Evolutionary conservation across 2,329 filamentous ascomycete species (phyloP).

Genomic region (Clonostachys sp.): DNA sequence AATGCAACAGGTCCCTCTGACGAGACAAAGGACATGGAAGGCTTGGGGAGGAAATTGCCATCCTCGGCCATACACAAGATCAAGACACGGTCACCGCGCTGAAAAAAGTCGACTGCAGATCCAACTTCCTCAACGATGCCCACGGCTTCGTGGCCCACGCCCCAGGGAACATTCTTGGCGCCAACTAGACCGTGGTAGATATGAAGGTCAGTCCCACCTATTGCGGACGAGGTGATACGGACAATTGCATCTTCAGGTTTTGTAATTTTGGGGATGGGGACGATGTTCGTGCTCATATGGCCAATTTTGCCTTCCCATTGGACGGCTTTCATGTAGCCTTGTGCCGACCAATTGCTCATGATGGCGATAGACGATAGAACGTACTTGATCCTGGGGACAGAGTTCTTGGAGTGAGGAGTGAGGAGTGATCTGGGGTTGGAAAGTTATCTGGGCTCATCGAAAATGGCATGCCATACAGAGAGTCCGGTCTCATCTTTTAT

Average conservation of each 20-base stretch:
- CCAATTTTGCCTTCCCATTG: slow-evolving; percentile 28
- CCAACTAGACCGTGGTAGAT: slow-evolving; percentile 18
- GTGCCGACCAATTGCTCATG: no score
- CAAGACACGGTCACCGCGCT: slow-evolving; percentile 31
- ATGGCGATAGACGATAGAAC: no score
- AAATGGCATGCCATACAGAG: no score
- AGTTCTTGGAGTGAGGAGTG: no score
- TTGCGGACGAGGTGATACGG: slow-evolving; percentile 21
- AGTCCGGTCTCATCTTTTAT: no score
- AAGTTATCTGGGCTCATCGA: no score
- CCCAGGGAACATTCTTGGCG: slow-evolving; percentile 9
- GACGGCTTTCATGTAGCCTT: neutral
- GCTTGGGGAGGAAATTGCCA: slow-evolving; percentile 11
- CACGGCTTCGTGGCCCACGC: slow-evolving; percentile 33
- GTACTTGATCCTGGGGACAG: no score
- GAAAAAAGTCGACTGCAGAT: slow-evolving; percentile 20
- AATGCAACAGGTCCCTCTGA: neutral
- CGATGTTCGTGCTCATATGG: slow-evolving; percentile 56
- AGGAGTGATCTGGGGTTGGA: no score
- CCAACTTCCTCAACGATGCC: slow-evolving; percentile 29
- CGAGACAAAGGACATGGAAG: slow-evolving; percentile 1
- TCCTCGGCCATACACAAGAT: slow-evolving; percentile 8
- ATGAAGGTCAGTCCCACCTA: slow-evolving; percentile 29
- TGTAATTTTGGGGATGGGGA: slow-evolving; percentile 51
- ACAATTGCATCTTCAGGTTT: slow-evolving; percentile 39